These are phyloP conservation scores for Suhomyces tanzawaensis DNA, from an alignment of 805 yeast genomes.

Conservation along the genomic window DNA sequence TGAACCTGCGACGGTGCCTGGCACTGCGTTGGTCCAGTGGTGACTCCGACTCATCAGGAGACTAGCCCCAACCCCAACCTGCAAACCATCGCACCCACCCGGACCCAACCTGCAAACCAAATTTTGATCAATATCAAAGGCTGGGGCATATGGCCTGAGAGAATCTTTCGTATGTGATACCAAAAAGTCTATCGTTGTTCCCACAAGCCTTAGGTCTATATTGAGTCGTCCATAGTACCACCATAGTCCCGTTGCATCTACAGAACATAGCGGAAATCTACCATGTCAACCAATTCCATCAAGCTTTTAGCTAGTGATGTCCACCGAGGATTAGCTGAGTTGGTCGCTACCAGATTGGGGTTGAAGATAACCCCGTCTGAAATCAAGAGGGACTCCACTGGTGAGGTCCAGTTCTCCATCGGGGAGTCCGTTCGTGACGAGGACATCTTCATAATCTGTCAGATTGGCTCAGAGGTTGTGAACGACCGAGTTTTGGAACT, in stretches of 20 bases:
- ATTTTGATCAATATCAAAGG: constrained; percentile 1
- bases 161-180: constrained; percentile 2
- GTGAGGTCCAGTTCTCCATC: constrained; percentile 72
- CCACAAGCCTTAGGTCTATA: background rate
- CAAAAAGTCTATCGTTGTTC: background rate
- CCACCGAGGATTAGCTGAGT: constrained; percentile 65
- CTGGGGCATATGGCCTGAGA: background rate
- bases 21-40: too few species aligned
- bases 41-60: too few species aligned
- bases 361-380: constrained; percentile 59
- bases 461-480: constrained; percentile 74
- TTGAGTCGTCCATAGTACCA: constrained; percentile 3
- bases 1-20: too few species aligned
- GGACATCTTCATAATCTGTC: constrained; percentile 76
- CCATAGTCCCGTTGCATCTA: background rate
- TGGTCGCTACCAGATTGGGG: constrained; percentile 64
- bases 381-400: constrained; percentile 63
- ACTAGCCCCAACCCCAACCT: too few species aligned
- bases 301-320: constrained; percentile 67
- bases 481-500: constrained; percentile 75
- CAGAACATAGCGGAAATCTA: background rate
- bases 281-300: constrained; percentile 71
- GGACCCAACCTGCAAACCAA: constrained; percentile 5
- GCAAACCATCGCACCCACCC: constrained; percentile 7
- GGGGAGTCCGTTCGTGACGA: constrained; percentile 85